Evolutionary conservation across 805 yeast genomes (phyloP), one percentile per base, ranked within the genome.

Genomic region (Kazachstania viticola): DNA sequence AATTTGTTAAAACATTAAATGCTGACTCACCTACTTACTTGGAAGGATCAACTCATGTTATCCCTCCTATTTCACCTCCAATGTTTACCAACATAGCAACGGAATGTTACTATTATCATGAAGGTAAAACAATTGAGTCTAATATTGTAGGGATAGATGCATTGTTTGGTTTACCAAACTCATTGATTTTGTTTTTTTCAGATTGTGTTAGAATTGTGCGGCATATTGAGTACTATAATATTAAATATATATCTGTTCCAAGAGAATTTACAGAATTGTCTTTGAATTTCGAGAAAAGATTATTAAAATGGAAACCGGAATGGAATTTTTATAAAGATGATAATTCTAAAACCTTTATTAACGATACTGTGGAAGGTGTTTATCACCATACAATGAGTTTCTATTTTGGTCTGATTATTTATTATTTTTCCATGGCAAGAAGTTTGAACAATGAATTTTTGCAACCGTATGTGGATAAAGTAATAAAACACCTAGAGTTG

Each of bases 381-480:
- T 76, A 71, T 48, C 88, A 82, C 46, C 94, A 84, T 51, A 75
- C 79, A 16, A 64, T 75, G 66, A 78, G 93, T 7, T 83, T 84
- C 46, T 76, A 80, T 49, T 71, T 78, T 37, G 80, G 81, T 0
- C 53, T 84, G 18, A 60, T 73, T 9, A 75, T 84, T 7, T 84
- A 82, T 51, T 81, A 72, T 54, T 73, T 70, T 48, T 65, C 87
- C 14, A 64, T 78, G 45, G 72, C 78, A 14, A 65, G 70, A 39
- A 71, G 66, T 23, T 62, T 67, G 12, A 64, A 66, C 30, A 75
- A 83, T 8, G 51, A 61, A 29, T 62, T 67, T 30, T 51, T 80
- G n/a, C 87, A 81, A 48, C 63, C 64, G 12, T 65, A 74, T 33
- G 82, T 81, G 2, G 66, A 61, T 27, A 61, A 65, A 23, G 79